Base-by-base conservation (phyloP, 2,329 filamentous ascomycete species). In the Zymoseptoria ardabiliae region DNA sequence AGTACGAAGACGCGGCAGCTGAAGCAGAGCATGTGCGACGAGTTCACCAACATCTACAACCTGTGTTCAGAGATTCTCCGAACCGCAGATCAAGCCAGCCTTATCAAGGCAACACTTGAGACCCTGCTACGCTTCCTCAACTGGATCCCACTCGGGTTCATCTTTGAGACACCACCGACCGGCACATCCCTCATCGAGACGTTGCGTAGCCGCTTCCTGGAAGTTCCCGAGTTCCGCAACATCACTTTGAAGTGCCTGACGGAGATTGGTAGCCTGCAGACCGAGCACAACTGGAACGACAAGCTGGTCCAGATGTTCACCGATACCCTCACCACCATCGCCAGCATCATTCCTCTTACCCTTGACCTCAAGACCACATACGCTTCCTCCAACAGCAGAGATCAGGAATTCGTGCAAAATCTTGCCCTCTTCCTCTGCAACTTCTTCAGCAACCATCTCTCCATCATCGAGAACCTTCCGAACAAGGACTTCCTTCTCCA, bases 291-390 rank as follows among this genome's bases (percentile, higher is more conserved):
- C 25, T 99, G 97, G 72, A 91, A 97, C 69, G 94, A 99, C 74
- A 93, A 96, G 78, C 83, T 99, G 52, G 88, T 97, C 56, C 88
- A 93, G 73, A 97, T 99, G 94, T 99, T 99, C 77, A 97, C 94
- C 50, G 93, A 97, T 73, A 94, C 94, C 21, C 78, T 99, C 67
- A 95, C 90, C 10, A 92, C 90, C 35, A 95, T 99, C 69, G 88
- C 93, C 20, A 90, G 88, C 70, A 96, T 96, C 68, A 96, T 99
- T 55, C 94, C 95, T 3, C 80, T 97, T 50, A 85, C 89, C 6
- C 82, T 97, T 65, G 92, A 97, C 71, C 82, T 99, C 59, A 96
- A 96, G 79, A 82, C 85, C 63, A 96, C 92, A 13, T 99, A 97
- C 71, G 88, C 89, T 20, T 87, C 86, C 63, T 97, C 93, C 76